Evolutionary conservation across 768 basidiomycete species (phyloP).

Genomic region (Trametes cingulata): DNA sequence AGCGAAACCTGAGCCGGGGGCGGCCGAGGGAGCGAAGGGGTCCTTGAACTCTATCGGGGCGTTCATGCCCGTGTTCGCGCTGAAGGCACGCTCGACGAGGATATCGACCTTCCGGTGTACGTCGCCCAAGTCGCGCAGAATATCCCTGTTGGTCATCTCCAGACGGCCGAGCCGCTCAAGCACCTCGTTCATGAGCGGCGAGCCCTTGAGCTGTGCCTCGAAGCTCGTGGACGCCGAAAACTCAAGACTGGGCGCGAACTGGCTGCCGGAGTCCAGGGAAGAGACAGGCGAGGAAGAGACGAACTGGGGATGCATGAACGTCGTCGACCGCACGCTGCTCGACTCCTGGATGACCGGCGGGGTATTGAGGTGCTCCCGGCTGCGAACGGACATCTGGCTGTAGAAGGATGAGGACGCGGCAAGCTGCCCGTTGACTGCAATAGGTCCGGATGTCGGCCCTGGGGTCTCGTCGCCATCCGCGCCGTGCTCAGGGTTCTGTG

Average conservation of each 20-base stretch:
- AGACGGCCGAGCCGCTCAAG: conserved; percentile 72
- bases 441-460: conserved; percentile 32
- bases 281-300: conserved; percentile 76
- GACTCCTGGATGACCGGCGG: conserved; percentile 46
- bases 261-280: conserved; percentile 74
- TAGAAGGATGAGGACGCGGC: conserved; percentile 38
- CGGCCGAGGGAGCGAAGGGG: conserved; percentile 60
- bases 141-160: conserved; percentile 68
- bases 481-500: conserved; percentile 52
- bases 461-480: conserved; percentile 58
- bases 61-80: conserved; percentile 21
- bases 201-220: conserved; percentile 73
- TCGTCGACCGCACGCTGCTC: conserved; percentile 39
- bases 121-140: conserved; percentile 73
- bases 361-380: conserved; percentile 43
- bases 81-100: conserved; percentile 63
- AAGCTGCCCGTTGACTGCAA: conserved; percentile 29
- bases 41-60: conserved; percentile 75
- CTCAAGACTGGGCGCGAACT: conserved; percentile 52
- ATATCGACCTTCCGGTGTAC: conserved; percentile 77
- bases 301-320: conserved; percentile 48
- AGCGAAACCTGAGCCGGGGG: conserved; percentile 21
- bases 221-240: conserved; percentile 44
- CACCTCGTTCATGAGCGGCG: conserved; percentile 74
- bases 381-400: conserved; percentile 39